These are phyloP conservation scores for Deinandra increscens DNA, from an alignment of 129 eudicot species.

Conservation along the genomic window DNA sequence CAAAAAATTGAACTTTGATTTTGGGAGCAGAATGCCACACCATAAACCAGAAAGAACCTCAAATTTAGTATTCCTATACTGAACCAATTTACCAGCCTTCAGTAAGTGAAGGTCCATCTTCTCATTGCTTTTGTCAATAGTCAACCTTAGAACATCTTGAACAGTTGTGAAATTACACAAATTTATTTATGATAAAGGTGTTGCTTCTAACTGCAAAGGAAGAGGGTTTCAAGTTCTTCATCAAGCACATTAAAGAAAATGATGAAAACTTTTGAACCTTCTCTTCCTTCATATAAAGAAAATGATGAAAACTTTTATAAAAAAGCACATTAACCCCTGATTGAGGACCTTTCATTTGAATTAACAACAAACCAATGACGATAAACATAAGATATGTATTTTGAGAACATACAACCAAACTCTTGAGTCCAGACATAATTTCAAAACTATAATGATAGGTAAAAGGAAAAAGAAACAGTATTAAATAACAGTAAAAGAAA, in stretches of 20 bases:
- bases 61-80: constrained; percentile 44
- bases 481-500: too few relatives aligned
- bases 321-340: constrained; percentile 58
- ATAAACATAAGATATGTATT: constrained; percentile 2
- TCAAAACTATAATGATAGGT: too few relatives aligned
- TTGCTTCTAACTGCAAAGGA: constrained; percentile 55
- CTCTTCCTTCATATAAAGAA: too few relatives aligned
- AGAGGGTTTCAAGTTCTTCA: constrained; percentile 62
- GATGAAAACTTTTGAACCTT: constrained; percentile 31
- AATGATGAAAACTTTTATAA: constrained; percentile 75
- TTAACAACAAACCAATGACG: not conserved
- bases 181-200: constrained; percentile 54
- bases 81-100: constrained; percentile 67
- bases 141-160: constrained; percentile 70
- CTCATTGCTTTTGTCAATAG: constrained; percentile 34
- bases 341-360: constrained; percentile 71
- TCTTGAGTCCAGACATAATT: too few relatives aligned
- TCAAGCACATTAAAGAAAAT: constrained; percentile 45
- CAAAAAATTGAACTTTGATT: constrained; percentile 58
- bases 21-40: constrained; percentile 61
- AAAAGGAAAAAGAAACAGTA: too few relatives aligned
- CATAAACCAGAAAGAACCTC: constrained; percentile 57
- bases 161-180: constrained; percentile 63
- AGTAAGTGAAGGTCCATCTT: constrained; percentile 54
- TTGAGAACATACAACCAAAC: too few relatives aligned